A percentile compares a stretch with the other conserved stretches of the same genome.
Evolutionary conservation across 768 basidiomycete genomes (phyloP).

Genomic region (Tephrocybe rancida): DNA sequence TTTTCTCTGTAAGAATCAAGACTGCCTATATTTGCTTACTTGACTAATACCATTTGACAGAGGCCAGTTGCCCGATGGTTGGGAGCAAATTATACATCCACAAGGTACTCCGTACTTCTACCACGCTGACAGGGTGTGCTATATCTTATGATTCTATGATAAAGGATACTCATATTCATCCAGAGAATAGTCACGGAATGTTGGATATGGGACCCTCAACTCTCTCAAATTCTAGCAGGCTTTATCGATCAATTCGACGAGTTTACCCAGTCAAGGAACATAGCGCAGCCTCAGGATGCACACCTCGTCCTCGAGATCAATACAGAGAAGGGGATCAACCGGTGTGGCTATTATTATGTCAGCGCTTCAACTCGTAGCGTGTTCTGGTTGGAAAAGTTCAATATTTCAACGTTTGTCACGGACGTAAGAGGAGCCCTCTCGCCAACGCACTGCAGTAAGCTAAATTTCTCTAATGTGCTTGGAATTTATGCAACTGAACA

Average conservation of each 20-base stretch:
- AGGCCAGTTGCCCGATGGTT: neutral
- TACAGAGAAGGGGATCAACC: neutral
- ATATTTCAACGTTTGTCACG: neutral
- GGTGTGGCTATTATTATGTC: conserved; percentile 2
- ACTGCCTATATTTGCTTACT: neutral
- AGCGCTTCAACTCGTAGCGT: neutral
- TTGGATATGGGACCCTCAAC: neutral
- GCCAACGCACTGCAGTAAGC: conserved; percentile 2
- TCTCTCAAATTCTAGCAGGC: neutral
- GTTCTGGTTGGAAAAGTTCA: neutral
- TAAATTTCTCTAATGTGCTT: neutral
- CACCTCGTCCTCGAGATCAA: neutral
- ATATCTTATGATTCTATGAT: neutral
- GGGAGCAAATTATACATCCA: conserved; percentile 8
- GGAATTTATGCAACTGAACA: neutral
- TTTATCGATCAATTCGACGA: conserved; percentile 1
- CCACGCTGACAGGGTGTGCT: neutral
- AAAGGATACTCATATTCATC: neutral
- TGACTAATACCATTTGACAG: neutral
- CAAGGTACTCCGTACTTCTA: conserved; percentile 11
- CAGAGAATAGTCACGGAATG: conserved; percentile 3
- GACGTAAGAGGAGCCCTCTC: conserved; percentile 1
- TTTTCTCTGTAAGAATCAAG: neutral
- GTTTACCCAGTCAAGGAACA: neutral
- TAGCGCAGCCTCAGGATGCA: neutral